Evolutionary conservation across 202 grass and related monocot species (phyloP).

Genomic region (Zizania palustris): DNA sequence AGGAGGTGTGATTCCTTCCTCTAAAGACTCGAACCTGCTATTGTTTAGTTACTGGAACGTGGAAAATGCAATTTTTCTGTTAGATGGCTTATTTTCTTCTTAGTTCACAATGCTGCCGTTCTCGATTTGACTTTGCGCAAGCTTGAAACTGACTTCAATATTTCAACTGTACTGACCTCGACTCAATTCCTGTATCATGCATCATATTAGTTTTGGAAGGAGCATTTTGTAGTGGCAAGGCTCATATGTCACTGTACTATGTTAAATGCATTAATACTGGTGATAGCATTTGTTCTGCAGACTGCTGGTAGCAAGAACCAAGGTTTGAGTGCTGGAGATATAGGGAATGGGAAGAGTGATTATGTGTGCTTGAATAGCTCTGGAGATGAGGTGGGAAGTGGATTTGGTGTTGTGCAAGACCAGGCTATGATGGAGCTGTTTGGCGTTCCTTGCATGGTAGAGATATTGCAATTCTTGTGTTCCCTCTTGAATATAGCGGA

Average conservation of each 20-base stretch:
- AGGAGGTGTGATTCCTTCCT: slow-evolving; percentile 38
- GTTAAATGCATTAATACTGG: slow-evolving; percentile 34
- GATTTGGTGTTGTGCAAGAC: slow-evolving; percentile 42
- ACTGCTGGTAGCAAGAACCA: slow-evolving; percentile 47
- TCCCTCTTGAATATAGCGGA: slow-evolving; percentile 91
- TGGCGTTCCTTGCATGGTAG: slow-evolving; percentile 92
- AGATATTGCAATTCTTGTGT: slow-evolving; percentile 96
- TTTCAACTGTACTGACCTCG: slow-evolving; percentile 16
- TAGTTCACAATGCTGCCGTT: slow-evolving; percentile 14
- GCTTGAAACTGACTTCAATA: slow-evolving; percentile 9
- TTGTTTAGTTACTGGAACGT: slow-evolving; percentile 2
- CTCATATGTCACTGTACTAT: slow-evolving; percentile 35
- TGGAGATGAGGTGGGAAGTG: slow-evolving; percentile 53
- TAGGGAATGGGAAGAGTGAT: slow-evolving; percentile 55
- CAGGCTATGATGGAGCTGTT: slow-evolving; percentile 69
- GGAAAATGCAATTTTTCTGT: neutral
- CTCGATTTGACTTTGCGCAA: neutral
- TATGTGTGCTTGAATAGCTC: slow-evolving; percentile 62
- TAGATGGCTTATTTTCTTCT: neutral
- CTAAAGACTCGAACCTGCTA: neutral
- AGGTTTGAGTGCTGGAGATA: slow-evolving; percentile 46
- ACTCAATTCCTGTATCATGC: neutral
- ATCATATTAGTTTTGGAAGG: slow-evolving; percentile 14
- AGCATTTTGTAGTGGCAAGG: slow-evolving; percentile 21
- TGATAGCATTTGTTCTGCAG: slow-evolving; percentile 45